Base-by-base conservation (phyloP, 805 yeast species). In the Kodamaea neixiangensis region DNA sequence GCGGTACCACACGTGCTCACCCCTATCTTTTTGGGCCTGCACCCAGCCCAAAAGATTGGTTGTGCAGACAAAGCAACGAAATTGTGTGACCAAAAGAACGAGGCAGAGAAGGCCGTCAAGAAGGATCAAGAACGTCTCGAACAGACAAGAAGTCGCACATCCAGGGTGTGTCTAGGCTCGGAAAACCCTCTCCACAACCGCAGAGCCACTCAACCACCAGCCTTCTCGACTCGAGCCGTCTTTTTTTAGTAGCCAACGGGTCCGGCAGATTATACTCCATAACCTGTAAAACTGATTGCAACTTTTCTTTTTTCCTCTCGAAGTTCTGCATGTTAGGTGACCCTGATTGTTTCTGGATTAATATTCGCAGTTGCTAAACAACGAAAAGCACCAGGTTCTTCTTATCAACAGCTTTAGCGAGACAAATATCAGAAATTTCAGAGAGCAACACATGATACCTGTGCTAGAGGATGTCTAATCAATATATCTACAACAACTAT, bases 401-500 rank as follows among this genome's bases (percentile, higher is more conserved):
- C 45, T 25, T 42, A 42, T 42, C 45, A 42, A 42, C 45, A 29
- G 18, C 17, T 40, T 19, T 25, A 25, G 17, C 20, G 21, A 15
- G 41, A 15, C 13, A 37, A 14, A 14, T 37, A 37, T 37, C 41
- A 37, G n/a, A 37, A 37, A 37, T 37, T 37, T 37, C 41, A 37
- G 18, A 9, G 31, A 25, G 31, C 13, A 9, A 21, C 31, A 29
- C 49, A 51, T 47, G 53, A 50, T 44, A 40, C 25, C 34, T 18
- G 43, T 44, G 46, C 35, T 41, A 47, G 18, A 44, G 38, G 31
- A 69, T 69, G 74, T 56, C 73, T 20, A 72, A 70, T 52, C 74
- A 69, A 46, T 72, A 71, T 56, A 59, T 66, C 44, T 71, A 68
- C 51, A 65, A 63, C 54, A 62, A 56, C 54, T 69, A 66, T 52